A percentile compares a stretch with the other conserved stretches of the same genome.
These are phyloP conservation scores for Abortiporus biennis DNA, from an alignment of 1,284 basidiomycete species.

Conservation along the genomic window DNA sequence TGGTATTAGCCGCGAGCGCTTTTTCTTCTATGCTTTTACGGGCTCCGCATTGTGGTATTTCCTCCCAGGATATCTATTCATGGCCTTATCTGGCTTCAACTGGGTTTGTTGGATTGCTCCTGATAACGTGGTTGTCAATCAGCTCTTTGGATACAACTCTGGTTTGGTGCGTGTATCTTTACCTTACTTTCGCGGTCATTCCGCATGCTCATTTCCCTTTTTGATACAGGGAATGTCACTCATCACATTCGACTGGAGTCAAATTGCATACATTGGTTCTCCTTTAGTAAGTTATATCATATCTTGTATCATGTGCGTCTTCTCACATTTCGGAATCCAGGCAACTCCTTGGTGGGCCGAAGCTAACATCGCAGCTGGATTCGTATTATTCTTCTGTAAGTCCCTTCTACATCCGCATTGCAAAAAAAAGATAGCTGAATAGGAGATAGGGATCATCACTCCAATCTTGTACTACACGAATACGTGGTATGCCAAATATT, in stretches of 20 bases:
- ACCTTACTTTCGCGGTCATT: no score
- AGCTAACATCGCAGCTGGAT: slow-evolving; percentile 73
- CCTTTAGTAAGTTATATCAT: slow-evolving; percentile 33
- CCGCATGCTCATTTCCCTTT: no score
- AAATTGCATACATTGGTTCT: slow-evolving; percentile 49
- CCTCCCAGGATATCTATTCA: slow-evolving; percentile 60
- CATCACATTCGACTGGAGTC: slow-evolving; percentile 65
- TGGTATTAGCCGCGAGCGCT: slow-evolving; percentile 64
- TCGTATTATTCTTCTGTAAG: slow-evolving; percentile 62
- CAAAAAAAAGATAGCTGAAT: neutral
- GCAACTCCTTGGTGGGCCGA: slow-evolving; percentile 63
- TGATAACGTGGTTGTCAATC: slow-evolving; percentile 57
- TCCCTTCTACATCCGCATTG: neutral
- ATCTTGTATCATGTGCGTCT: slow-evolving; percentile 25
- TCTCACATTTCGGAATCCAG: neutral
- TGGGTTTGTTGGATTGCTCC: slow-evolving; percentile 76
- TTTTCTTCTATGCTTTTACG: slow-evolving; percentile 61
- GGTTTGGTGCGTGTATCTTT: slow-evolving; percentile 40
- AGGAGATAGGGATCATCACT: slow-evolving; percentile 43
- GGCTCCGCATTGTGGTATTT: slow-evolving; percentile 58
- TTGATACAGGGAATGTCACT: slow-evolving; percentile 65
- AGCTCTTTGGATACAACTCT: slow-evolving; percentile 74
- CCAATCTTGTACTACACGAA: slow-evolving; percentile 58
- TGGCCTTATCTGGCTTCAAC: slow-evolving; percentile 46
- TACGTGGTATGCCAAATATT: slow-evolving; percentile 50